Base-by-base conservation (phyloP, 2,329 filamentous ascomycete species). In the Aspergillus sergii region DNA sequence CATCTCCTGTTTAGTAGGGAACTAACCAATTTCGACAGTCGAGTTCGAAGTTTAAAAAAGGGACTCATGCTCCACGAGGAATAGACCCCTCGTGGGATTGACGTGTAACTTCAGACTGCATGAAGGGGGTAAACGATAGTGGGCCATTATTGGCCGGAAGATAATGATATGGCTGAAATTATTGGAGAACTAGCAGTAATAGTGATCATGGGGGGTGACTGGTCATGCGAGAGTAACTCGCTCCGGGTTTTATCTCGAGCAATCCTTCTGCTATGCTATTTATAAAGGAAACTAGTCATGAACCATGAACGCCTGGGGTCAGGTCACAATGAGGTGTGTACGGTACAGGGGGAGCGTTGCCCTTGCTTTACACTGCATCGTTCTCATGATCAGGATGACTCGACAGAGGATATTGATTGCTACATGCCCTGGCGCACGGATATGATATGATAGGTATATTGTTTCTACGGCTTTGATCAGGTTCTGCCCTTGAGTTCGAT, bases 271-370 rank as follows among this genome's bases (percentile, higher is more conserved):
- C 30, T 48, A 34, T 19, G 21, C 46, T 59, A 36, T 50, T 50
- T 59, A 39, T 56, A 56, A 43, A 56, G 9, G 56, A 45, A 58
- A 43, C 41, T 58, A 58, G 48, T 21, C 48, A 55, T 55, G 32
- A 55, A 55, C 51, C 48, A 55, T 55, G 51, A 55, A 55, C 51
- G 32, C 51, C 30, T 55, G 51, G 51, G 51, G 51, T 51, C 28
- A 34, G 30, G n/a, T 51, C 48, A 51, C 48, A 51, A 51, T 51
- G 16, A 51, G 48, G 16, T 51, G 16, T 51, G 28, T 34, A n/a
- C 14, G 26, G 45, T 48, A 46, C 45, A 46, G 43, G 23, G 46
- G 46, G 46, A 50, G 14, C 34, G 8, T 54, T 41, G 51, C 51
- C 51, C 51, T 55, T 55, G 51, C 51, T 55, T 55, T 8, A 39